A percentile compares a stretch with the other conserved stretches of the same genome.
Conservation (phyloP, 371 early-diverging fungal species). For the Haplosporangium sp. region DNA sequence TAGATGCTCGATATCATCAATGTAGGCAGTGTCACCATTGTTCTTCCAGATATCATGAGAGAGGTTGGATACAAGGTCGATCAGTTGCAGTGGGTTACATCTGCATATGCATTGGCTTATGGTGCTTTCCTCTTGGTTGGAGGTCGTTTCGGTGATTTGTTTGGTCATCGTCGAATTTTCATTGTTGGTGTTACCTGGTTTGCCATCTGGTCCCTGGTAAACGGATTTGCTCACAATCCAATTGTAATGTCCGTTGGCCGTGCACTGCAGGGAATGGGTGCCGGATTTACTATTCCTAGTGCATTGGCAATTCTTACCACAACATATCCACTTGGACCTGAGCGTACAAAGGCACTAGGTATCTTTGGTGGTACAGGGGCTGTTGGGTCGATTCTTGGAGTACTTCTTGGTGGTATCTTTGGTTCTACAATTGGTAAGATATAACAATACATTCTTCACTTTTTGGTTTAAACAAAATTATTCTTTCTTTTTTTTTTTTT, state of each 20-base stretch:
- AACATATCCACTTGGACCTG: conserved; percentile 38
- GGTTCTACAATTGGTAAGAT: conserved; percentile 43
- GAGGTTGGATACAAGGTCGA: conserved; percentile 33
- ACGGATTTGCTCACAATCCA: conserved; percentile 49
- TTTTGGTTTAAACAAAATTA: no score
- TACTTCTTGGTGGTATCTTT: conserved; percentile 36
- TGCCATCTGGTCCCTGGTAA: conserved; percentile 43
- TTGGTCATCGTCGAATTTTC: conserved; percentile 55
- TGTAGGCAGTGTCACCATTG: conserved; percentile 32
- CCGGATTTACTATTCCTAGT: conserved; percentile 59
- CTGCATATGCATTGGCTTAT: conserved; percentile 59
- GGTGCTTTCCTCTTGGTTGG: conserved; percentile 57
- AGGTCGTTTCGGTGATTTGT: conserved; percentile 60
- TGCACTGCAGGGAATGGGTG: conserved; percentile 60
- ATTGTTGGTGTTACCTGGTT: conserved; percentile 55
- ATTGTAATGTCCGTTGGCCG: conserved; percentile 56
- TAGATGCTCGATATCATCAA: conserved; percentile 40
- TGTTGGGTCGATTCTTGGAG: conserved; percentile 23
- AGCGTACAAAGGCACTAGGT: conserved; percentile 23
- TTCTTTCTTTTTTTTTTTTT: no score
- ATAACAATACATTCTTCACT: background rate
- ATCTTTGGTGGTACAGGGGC: conserved; percentile 43
- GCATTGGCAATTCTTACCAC: conserved; percentile 57
- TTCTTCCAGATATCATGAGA: conserved; percentile 30
- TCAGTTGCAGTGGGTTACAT: conserved; percentile 51